Percentiles rank a stretch among this genome's conserved stretches.
Conservation (phyloP, 2,329 filamentous ascomycete species). For the Tothia fuscella region DNA sequence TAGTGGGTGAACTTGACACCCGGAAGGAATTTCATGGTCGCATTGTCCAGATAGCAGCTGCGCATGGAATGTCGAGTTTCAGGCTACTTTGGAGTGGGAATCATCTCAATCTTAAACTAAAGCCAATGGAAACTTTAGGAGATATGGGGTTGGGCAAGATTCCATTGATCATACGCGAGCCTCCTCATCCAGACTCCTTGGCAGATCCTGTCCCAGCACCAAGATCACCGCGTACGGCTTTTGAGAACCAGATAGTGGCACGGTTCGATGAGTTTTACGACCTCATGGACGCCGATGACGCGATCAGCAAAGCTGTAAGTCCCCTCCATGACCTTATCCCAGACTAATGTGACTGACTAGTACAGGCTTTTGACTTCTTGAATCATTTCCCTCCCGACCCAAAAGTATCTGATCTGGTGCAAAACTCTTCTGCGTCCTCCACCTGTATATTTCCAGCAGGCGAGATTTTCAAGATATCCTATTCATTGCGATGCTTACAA, state of each 20-base stretch:
- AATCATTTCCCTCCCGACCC: slow-evolving; percentile 8
- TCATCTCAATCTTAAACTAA: slow-evolving; percentile 49
- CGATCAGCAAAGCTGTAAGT: slow-evolving; percentile 19
- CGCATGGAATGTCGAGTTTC: slow-evolving; percentile 66
- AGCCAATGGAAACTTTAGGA: slow-evolving; percentile 46
- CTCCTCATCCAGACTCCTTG: not conserved
- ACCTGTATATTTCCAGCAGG: slow-evolving; percentile 3
- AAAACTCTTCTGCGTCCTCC: not conserved
- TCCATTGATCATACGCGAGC: slow-evolving; percentile 48
- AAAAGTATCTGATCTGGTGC: slow-evolving; percentile 1
- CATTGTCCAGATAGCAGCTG: slow-evolving; percentile 38
- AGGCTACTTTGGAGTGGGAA: slow-evolving; percentile 59
- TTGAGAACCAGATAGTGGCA: slow-evolving; percentile 69
- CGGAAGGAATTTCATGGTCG: slow-evolving; percentile 55
- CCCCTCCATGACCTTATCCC: too few species aligned
- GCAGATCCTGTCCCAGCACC: slow-evolving; percentile 1
- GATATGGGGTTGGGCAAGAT: slow-evolving; percentile 51
- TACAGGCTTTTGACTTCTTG: slow-evolving; percentile 13
- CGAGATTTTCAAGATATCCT: slow-evolving; percentile 7
- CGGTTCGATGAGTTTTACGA: slow-evolving; percentile 79
- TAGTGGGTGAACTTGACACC: slow-evolving; percentile 60
- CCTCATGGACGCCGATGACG: slow-evolving; percentile 62
- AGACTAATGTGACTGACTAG: too few species aligned
- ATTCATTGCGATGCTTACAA: slow-evolving; percentile 45
- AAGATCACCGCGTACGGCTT: slow-evolving; percentile 13